phyloP scores from a whole-genome alignment of 2,329 filamentous ascomycete species.

The Grosmannia penicillata region DNA sequence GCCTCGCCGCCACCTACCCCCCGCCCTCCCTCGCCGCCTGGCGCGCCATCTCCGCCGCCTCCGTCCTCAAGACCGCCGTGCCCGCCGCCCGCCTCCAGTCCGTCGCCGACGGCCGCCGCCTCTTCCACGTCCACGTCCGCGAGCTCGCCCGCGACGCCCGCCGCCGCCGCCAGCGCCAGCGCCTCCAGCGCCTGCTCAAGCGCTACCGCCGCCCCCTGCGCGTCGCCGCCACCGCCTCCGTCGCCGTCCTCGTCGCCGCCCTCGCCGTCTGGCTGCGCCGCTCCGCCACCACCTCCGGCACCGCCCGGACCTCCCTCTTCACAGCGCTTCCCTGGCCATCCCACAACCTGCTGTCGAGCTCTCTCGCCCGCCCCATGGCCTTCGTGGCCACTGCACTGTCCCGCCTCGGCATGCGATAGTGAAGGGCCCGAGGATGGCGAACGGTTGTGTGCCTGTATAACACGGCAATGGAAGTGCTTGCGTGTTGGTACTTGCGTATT shows the following conservation, averaged over 20 bases:
- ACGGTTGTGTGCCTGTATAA: too few relatives aligned
- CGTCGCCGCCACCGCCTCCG: constrained; percentile 43
- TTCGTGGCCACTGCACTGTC: background rate
- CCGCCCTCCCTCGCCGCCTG: constrained; percentile 61
- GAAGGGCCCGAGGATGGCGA: too few relatives aligned
- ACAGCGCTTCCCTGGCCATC: too few relatives aligned
- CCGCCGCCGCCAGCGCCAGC: constrained; percentile 30
- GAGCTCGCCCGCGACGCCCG: constrained; percentile 56
- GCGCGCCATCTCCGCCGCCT: constrained; percentile 56
- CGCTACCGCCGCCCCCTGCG: constrained; percentile 50
- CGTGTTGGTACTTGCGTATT: too few relatives aligned
- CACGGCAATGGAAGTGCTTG: too few relatives aligned
- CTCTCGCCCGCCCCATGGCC: background rate
- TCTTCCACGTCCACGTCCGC: constrained; percentile 56
- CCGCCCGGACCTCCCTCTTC: too few relatives aligned
- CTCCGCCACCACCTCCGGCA: too few relatives aligned
- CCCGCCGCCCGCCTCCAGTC: constrained; percentile 34
- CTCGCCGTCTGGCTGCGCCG: constrained; percentile 54
- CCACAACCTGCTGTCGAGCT: constrained; percentile 8
- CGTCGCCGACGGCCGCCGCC: constrained; percentile 47
- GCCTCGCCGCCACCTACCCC: constrained; percentile 50
- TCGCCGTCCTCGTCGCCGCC: constrained; percentile 52
- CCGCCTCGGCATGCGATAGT: background rate
- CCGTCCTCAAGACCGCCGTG: constrained; percentile 71
- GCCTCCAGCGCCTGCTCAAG: constrained; percentile 28